Base-by-base conservation (phyloP, 495 filamentous ascomycete species). In the Mycothermus thermophilus region DNA sequence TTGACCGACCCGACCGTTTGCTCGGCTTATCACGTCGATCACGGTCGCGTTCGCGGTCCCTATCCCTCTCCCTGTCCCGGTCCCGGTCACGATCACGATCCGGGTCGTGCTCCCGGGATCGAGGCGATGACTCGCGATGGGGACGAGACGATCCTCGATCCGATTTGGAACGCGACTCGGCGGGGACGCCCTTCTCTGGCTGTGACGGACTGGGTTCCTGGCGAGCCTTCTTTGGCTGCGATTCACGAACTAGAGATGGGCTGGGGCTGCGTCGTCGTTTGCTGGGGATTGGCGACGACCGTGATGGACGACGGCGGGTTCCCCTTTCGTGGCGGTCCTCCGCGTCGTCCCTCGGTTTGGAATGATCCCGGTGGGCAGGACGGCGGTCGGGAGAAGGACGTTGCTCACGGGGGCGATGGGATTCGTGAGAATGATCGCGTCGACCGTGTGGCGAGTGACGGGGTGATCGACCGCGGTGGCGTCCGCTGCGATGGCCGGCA, bases 221-320 rank as follows among this genome's bases (percentile, higher is more conserved):
- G 24, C 56, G 58, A 22, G 59, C 47, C 38, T 55, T 58, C 35
- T 59, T 64, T 8, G 52, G 43, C 19, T 51, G 52, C 27, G 45
- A 42, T 18, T 33, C 17, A 14, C 43, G 46, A 32, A 34, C 32
- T 28, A 45, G 38, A 4, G 58, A 51, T 12, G 52, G 48, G 32
- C 51, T 58, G 12, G 47, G 52, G 43, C 49, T 61, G 17, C 58
- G 59, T 15, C 46, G 56, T 20, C 62, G 58, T 48, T 63, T 63
- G 32, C 38, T 40, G 33, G 56, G 50, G 20, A 39, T 46, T 7
- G 60, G 55, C 11, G 55, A 54, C 17, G 54, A 51, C 11, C 6
- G 11, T 4, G 46, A 50, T 32, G 41, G 46, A 40, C 40, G 35
- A 14, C 54, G 55, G 9, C 38, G 36, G 9, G 27, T 27, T 21